Conservation (phyloP, 306 rosid genomes). For the Notholithocarpus densiflorus region DNA sequence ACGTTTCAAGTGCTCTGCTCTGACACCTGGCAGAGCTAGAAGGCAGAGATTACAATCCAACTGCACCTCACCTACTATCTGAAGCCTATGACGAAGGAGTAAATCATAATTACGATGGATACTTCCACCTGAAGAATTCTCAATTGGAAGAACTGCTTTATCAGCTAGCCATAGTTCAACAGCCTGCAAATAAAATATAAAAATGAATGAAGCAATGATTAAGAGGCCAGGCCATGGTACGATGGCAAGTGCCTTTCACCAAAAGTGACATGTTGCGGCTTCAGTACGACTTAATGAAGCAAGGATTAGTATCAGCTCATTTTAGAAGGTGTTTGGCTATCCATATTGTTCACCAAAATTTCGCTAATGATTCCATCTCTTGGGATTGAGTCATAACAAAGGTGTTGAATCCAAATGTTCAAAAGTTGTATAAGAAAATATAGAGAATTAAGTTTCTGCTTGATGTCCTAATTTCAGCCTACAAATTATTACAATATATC, state of each 20-base stretch:
- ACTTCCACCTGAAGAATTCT: slow-evolving; percentile 70
- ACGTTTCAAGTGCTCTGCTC: slow-evolving; percentile 52
- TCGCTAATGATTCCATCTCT: background rate
- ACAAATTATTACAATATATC: background rate
- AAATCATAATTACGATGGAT: slow-evolving; percentile 77
- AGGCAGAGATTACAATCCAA: slow-evolving; percentile 56
- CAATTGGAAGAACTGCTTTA: slow-evolving; percentile 67
- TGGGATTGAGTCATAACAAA: background rate
- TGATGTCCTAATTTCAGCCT: background rate
- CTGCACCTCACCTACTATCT: slow-evolving; percentile 79
- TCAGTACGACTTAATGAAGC: background rate
- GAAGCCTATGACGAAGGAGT: slow-evolving; percentile 77
- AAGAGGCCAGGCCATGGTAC: too few species aligned
- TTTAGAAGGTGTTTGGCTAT: background rate
- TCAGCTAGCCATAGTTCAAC: slow-evolving; percentile 72
- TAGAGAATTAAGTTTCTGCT: background rate
- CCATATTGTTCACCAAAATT: background rate
- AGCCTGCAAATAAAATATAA: slow-evolving; percentile 36
- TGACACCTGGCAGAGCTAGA: slow-evolving; percentile 64
- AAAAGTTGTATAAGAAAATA: background rate
- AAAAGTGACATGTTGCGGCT: too few species aligned
- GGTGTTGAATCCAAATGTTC: background rate
- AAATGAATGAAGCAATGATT: background rate
- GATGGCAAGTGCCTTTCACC: too few species aligned
- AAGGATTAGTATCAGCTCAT: background rate